Evolutionary conservation across 495 filamentous ascomycete species (phyloP).

Genomic region (Penicillium chermesinum): DNA sequence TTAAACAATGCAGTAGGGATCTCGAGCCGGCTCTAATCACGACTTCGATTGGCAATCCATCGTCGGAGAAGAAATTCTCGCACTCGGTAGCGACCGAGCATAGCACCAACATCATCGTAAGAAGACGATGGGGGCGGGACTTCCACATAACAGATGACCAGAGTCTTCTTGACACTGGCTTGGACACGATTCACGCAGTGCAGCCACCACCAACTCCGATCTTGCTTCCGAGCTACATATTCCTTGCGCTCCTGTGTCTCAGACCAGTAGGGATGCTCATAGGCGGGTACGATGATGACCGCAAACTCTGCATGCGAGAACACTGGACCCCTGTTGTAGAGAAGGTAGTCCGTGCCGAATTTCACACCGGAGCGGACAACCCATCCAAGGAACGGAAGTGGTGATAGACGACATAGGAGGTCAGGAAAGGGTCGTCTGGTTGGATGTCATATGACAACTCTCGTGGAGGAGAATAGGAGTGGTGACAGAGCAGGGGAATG

Average conservation of each 20-base stretch:
- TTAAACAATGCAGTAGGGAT: no score
- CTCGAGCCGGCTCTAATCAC: constrained; percentile 45
- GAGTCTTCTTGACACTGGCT: constrained; percentile 77
- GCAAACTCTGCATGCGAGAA: constrained; percentile 94
- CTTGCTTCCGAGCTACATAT: constrained; percentile 43
- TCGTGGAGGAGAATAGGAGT: constrained; percentile 64
- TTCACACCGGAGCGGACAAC: constrained; percentile 91
- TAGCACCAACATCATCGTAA: constrained; percentile 51
- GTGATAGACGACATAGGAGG: constrained; percentile 86
- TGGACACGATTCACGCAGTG: constrained; percentile 91
- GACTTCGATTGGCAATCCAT: constrained; percentile 77
- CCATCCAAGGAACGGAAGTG: constrained; percentile 98
- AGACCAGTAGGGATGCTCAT: constrained; percentile 69
- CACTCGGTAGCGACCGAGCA: constrained; percentile 69
- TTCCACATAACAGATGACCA: constrained; percentile 87
- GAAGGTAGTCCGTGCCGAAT: constrained; percentile 87
- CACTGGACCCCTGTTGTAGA: constrained; percentile 92
- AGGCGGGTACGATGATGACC: constrained; percentile 76
- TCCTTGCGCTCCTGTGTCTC: constrained; percentile 43
- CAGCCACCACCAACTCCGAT: constrained; percentile 81
- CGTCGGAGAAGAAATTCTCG: constrained; percentile 76
- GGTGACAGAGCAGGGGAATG: constrained; percentile 57
- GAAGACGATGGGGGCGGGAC: constrained; percentile 61
- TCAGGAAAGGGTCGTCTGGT: constrained; percentile 77
- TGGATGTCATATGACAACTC: constrained; percentile 29